Base-by-base conservation (phyloP, 495 filamentous ascomycete species). In the Penicillium manginii region DNA sequence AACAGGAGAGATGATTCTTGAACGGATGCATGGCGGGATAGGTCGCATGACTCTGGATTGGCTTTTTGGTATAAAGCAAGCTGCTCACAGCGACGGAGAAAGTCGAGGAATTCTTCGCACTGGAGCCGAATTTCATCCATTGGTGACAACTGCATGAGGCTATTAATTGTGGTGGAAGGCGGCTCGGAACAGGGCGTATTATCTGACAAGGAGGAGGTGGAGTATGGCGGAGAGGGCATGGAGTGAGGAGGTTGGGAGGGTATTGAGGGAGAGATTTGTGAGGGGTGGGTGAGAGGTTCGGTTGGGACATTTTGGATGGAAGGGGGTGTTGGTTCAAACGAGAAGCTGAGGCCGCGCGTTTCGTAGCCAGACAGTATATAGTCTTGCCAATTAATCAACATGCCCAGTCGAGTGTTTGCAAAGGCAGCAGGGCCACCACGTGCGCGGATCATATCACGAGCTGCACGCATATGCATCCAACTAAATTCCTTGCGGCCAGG, bases 311-410 rank as follows among this genome's bases (percentile, higher is more conserved):
- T 14, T 3, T 50, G 32, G n/a, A 26, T 4, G 4, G 10, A 43
- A 9, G 61, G 17, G 10, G 56, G 39, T 9, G 56, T 18, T 15
- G 56, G 52, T 21, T 78, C 69, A 39, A 73, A 77, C 35, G 63
- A 73, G 42, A 78, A 75, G 49, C 69, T 72, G 0, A 61, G 58
- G 12, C 66, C 70, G 11, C 72, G 59, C 1, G 67, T 71, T 35
- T 76, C 73, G 54, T 76, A 78, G 1, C 76, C 76, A 1, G 72
- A 67, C 18, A 77, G 52, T 26, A 75, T 74, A 55, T 78, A 77
- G 53, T 78, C 75, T 64, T 75, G 72, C 76, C 73, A 78, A 48
- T 79, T 77, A 39, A 75, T 75, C 26, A 78, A 52, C 67, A 72
- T 77, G 0, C 71, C 73, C n/a, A 77, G 52, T 35, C 68, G 73